Evolutionary conservation across 2,329 filamentous ascomycete species (phyloP), one percentile per base, ranked within the genome.

Genomic region (Biscogniauxia marginata): DNA sequence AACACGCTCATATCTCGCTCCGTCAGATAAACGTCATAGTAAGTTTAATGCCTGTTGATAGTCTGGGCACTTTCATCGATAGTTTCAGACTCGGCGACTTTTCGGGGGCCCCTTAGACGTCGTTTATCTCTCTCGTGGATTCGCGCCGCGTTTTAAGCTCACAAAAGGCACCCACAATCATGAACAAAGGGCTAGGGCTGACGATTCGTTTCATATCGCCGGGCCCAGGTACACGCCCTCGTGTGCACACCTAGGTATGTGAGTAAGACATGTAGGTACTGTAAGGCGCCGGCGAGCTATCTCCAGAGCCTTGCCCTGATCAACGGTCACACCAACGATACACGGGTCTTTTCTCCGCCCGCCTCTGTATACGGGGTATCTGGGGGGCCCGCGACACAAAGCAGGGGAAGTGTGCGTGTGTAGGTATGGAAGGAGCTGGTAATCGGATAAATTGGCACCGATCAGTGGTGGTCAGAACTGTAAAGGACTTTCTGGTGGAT

Each of bases 281-380:
- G 30, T 20, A 39, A 44, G 19, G 21, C 30, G 24, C 13, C 34
- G 30, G 7, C 30, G 16, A 13, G 21, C 22, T 21, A 9, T 44
- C n/a, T 9, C 44, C 50, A 57, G 39, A 59, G 53, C 60, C 57
- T 63, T 49, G 46, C 46, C 46, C 46, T 49, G 46, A 49, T 49
- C 46, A 25, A 18, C 46, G 46, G 46, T n/a, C 23, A 49, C 46
- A 49, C 46, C 46, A 49, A 23, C 30, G n/a, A n/a, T 16, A 39
- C 30, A 39, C 30, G 30, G 30, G 30, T 16, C 30, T 39, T 39
- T 11, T 39, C 30, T 39, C 30, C 30, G 30, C 30, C 30, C n/a
- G 13, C 30, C 30, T 13, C 7, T 46, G 18, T 46, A 21, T 20
- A 20, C 13, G 21, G 23, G 23, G 23, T 9, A 53, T 58, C 30